These are phyloP conservation scores for Sporothrix sp. DNA, from an alignment of 2,329 filamentous ascomycete species.

Conservation along the genomic window DNA sequence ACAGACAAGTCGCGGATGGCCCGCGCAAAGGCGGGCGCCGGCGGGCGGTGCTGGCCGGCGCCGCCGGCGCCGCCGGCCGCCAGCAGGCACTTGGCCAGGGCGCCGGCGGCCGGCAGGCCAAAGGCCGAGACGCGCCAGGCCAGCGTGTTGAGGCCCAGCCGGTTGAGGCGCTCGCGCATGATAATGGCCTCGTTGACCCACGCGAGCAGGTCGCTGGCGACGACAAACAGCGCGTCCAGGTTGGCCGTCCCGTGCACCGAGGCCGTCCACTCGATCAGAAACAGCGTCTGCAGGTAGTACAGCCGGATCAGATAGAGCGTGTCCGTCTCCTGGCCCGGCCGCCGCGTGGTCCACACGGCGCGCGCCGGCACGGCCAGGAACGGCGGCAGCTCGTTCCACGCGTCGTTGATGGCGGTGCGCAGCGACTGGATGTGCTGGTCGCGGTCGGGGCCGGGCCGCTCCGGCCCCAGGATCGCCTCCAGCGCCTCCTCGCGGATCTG, in stretches of 20 bases:
- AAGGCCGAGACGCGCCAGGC: constrained; percentile 9
- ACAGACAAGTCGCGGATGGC: constrained; percentile 9
- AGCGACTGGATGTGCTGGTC: neutral
- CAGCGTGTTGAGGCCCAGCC: constrained; percentile 9
- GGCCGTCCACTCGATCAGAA: constrained; percentile 10
- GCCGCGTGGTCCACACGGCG: neutral
- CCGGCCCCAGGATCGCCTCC: constrained; percentile 5
- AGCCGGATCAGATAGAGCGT: constrained; percentile 8
- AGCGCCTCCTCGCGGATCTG: constrained; percentile 11
- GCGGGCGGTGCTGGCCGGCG: neutral
- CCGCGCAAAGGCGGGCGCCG: neutral
- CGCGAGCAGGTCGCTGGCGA: constrained; percentile 8
- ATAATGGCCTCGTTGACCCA: constrained; percentile 12
- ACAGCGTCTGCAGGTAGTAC: constrained; percentile 10
- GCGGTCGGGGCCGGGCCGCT: neutral
- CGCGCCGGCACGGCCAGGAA: constrained; percentile 1
- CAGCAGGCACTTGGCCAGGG: constrained; percentile 7
- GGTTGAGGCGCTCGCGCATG: constrained; percentile 7
- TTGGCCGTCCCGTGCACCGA: constrained; percentile 4
- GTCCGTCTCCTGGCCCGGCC: constrained; percentile 5
- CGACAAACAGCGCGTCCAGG: constrained; percentile 4
- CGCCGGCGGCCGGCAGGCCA: constrained; percentile 8
- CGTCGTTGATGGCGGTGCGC: neutral
- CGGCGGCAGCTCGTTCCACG: constrained; percentile 2
- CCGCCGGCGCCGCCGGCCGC: neutral